A percentile compares a stretch with the other conserved stretches of the same genome.
These are phyloP conservation scores for Calonectria montana DNA, from an alignment of 2,329 filamentous ascomycete genomes.

Conservation along the genomic window DNA sequence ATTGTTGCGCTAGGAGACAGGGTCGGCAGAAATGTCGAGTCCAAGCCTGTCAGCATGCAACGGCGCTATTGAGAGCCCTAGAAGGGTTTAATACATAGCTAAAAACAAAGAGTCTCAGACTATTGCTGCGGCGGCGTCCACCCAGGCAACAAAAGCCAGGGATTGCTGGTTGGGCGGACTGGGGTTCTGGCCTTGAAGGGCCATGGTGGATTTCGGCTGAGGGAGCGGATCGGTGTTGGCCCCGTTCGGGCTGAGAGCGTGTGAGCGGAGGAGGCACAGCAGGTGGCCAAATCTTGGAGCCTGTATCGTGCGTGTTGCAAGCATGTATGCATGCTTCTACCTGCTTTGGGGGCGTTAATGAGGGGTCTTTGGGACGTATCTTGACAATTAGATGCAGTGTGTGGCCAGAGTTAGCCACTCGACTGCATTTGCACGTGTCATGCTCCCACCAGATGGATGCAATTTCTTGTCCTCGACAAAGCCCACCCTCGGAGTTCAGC, in stretches of 20 bases:
- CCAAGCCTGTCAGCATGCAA: conserved; percentile 13
- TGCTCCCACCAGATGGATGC: neutral
- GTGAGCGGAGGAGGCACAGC: conserved; percentile 19
- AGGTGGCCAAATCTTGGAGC: conserved; percentile 3
- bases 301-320: conserved; percentile 4
- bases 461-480: conserved; percentile 14
- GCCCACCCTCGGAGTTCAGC: conserved; percentile 12
- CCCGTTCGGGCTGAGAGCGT: neutral
- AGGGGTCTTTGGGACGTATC: neutral
- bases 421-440: conserved; percentile 14
- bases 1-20: conserved; percentile 8
- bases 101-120: neutral
- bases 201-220: conserved; percentile 2
- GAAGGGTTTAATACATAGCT: neutral
- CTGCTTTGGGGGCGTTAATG: neutral
- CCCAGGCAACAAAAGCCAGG: neutral
- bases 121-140: conserved; percentile 1
- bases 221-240: conserved; percentile 17
- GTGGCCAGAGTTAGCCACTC: conserved; percentile 1
- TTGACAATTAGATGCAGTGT: neutral
- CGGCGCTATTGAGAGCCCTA: neutral
- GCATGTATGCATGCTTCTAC: neutral
- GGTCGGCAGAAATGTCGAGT: conserved; percentile 9
- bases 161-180: neutral
- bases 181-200: conserved; percentile 10